Base-by-base conservation (phyloP, 2,329 filamentous ascomycete species). In the Colletotrichum godetiae region DNA sequence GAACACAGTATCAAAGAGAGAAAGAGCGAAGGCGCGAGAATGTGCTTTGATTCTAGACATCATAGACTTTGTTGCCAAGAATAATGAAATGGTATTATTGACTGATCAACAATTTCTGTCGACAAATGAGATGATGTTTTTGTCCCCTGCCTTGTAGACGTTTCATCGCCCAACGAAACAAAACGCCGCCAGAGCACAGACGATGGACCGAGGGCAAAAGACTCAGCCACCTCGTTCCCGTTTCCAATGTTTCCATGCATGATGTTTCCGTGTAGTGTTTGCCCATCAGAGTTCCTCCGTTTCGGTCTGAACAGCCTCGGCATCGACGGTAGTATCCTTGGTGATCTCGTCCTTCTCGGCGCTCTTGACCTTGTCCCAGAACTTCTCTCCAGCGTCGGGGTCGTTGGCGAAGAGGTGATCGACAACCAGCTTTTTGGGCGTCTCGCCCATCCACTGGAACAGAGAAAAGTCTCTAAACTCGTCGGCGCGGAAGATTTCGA, bases 361-460 rank as follows among this genome's bases (percentile, higher is more conserved):
- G 75, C 87, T 86, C 82, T 91, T 86, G 69, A 94, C 87, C 70
- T 88, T 86, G 19, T 89, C 84, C 82, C 89, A 87, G 78, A 94
- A 94, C 76, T 88, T 88, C 77, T 90, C 85, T 0, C 89, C 91
- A 11, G 86, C 88, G 80, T 91, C 86, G 31, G 86, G 84, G 78
- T 93, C 90, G 27, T 89, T 85, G n/a, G 87, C 84, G 78, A 94
- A 94, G 62, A 94, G 78, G 75, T 92, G 91, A 75, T 94, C 92
- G 42, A 88, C 84, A 8, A 93, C 91, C 83, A 92, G 85, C 73
- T 89, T 86, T 84, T 88, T 87, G 1, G 92, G 92, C 10, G 92
- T 93, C 84, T 93, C 91, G 3, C 92, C 92, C 81, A 94, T 86
- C 92, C 92, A 94, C 82, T 94, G 91, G 82, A 93, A 93, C n/a